Percentiles rank a stretch among this genome's conserved stretches.
phyloP scores from a whole-genome alignment of 2,329 filamentous ascomycete species.

The Ophiosphaerella narmari region DNA sequence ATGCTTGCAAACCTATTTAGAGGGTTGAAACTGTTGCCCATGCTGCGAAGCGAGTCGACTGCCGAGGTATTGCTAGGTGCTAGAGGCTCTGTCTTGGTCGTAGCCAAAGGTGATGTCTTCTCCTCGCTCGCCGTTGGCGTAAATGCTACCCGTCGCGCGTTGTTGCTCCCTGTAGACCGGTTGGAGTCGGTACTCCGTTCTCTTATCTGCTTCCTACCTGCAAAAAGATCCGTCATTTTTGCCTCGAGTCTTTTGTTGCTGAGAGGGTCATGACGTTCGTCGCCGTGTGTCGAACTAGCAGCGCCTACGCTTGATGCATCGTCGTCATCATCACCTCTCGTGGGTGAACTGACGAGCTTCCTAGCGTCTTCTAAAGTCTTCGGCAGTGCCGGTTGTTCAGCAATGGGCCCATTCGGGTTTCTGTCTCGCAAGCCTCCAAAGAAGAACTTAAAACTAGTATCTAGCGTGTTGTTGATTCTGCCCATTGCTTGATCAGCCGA shows the following conservation, averaged over 20 bases:
- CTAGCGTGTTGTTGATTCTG: slow-evolving; percentile 86
- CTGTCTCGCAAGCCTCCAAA: slow-evolving; percentile 84
- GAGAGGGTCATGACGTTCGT: slow-evolving; percentile 42
- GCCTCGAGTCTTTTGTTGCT: slow-evolving; percentile 52
- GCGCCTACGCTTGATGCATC: slow-evolving; percentile 58
- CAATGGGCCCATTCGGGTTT: slow-evolving; percentile 41
- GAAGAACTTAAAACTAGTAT: slow-evolving; percentile 91
- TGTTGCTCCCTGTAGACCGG: slow-evolving; percentile 65
- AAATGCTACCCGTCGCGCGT: slow-evolving; percentile 63
- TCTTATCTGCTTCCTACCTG: slow-evolving; percentile 65
- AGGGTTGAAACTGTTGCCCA: slow-evolving; percentile 81
- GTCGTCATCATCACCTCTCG: slow-evolving; percentile 54
- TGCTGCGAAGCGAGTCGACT: slow-evolving; percentile 79
- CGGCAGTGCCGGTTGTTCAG: slow-evolving; percentile 63
- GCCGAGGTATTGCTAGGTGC: slow-evolving; percentile 57
- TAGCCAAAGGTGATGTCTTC: slow-evolving; percentile 25
- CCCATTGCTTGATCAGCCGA: slow-evolving; percentile 92
- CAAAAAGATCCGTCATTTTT: slow-evolving; percentile 71
- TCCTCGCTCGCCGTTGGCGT: slow-evolving; percentile 30
- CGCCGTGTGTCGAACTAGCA: slow-evolving; percentile 56
- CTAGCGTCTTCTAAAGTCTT: slow-evolving; percentile 92
- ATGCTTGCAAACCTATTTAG: slow-evolving; percentile 78
- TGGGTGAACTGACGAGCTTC: slow-evolving; percentile 79
- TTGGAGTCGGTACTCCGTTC: slow-evolving; percentile 79
- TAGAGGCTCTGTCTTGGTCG: slow-evolving; percentile 33